Percentiles rank a stretch among this genome's conserved stretches.
Conservation (phyloP, 345 rosid species). For the Citrus trifoliata region DNA sequence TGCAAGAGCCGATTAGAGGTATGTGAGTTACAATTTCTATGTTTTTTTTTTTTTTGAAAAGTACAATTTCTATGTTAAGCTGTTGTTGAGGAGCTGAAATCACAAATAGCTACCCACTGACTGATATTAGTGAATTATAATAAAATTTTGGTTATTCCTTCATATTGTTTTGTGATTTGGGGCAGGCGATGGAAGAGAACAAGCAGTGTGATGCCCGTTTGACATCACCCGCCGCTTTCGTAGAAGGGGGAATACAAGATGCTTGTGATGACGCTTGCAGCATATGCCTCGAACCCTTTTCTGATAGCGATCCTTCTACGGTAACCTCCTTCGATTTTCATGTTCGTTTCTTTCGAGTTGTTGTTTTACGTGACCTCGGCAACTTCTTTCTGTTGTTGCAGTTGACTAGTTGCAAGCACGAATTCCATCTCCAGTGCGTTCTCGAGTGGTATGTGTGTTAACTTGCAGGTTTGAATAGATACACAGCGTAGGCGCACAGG, state of each 20-base stretch:
- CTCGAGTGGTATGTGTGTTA: conserved; percentile 73
- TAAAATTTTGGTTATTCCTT: too few relatives aligned
- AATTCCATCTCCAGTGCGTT: conserved; percentile 95
- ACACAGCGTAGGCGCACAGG: too few relatives aligned
- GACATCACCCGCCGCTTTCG: conserved; percentile 94
- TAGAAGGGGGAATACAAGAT: conserved; percentile 95
- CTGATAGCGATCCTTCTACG: conserved; percentile 82
- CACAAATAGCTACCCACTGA: too few relatives aligned
- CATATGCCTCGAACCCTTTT: conserved; percentile 89
- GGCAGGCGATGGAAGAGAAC: conserved; percentile 37
- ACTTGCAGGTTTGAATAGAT: neutral
- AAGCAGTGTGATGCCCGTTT: conserved; percentile 52
- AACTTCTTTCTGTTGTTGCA: conserved; percentile 20
- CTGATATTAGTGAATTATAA: too few relatives aligned
- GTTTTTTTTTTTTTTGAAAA: too few relatives aligned
- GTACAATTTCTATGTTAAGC: too few relatives aligned
- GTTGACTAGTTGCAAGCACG: conserved; percentile 94
- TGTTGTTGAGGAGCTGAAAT: too few relatives aligned
- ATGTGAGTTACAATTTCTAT: too few relatives aligned
- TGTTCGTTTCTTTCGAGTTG: neutral
- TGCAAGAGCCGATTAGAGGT: too few relatives aligned
- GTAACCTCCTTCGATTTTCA: conserved; percentile 27
- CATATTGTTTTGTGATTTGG: conserved; percentile 16
- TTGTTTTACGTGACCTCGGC: conserved; percentile 1
- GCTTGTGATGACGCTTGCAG: conserved; percentile 98